Evolutionary conservation across 2,329 filamentous ascomycete species (phyloP), one percentile per base, ranked within the genome.

Genomic region (Colletotrichum magnum): DNA sequence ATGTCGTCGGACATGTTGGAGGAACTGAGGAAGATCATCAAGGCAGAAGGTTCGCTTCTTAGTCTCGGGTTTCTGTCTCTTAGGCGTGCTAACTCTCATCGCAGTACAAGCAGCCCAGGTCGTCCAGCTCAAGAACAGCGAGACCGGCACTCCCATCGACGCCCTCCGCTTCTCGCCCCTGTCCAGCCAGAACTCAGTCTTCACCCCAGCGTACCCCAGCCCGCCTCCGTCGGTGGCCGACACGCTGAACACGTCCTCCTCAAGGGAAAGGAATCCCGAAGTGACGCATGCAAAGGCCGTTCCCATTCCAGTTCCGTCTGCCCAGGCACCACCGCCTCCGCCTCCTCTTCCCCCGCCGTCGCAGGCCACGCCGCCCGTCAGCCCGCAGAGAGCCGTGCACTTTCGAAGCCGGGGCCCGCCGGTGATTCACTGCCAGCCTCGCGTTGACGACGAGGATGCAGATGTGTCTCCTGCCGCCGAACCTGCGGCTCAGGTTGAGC

Each of bases 401-500:
- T 72, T 72, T n/a, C 50, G 61, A 15, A 58, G 52, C 16, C 51
- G 62, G 7, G 65, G 36, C 3, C 62, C 65, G 5, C 58, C 71
- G 1, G 52, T 67, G 5, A 70, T 67, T 26, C 62, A 72, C 56
- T 58, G 50, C 56, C 61, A 71, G 6, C 60, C 64, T 24, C 45
- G 48, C 15, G 48, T 51, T 21, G 59, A 50, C 2, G 26, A n/a
- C 4, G 64, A 61, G 41, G n/a, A 26, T 15, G 24, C 51, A 41
- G n/a, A 26, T 15, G 24, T 56, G 10, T 62, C 57, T 18, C 61
- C 65, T 2, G 50, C 52, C 18, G 26, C 28, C 18, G 9, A 43
- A 16, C 16, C 26, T 15, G 15, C 36, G 21, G 39, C 41, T 4
- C 41, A 15, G 9, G 10, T 47, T 9, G 88, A 89, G 68, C 77